phyloP scores from a whole-genome alignment of 148 eudicot species.

The Diospyros lotus region DNA sequence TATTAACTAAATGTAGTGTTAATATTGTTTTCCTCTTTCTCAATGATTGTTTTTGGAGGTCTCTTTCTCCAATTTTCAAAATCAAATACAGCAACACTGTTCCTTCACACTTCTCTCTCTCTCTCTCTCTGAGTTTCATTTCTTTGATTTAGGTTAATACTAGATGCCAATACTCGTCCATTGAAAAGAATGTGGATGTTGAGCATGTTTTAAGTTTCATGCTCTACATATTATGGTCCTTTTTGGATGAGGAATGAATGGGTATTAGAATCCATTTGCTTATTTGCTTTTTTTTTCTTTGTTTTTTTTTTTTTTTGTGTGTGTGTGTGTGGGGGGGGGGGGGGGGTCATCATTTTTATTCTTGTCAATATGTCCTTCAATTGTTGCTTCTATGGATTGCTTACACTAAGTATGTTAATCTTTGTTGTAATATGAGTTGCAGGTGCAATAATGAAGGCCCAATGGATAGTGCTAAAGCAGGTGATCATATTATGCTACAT shows the following conservation, averaged over 20 bases:
- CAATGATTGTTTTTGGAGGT: neutral
- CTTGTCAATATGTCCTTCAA: neutral
- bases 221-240: neutral
- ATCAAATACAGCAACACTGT: no score
- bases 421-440: conserved; percentile 16
- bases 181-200: no score
- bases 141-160: neutral
- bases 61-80: neutral
- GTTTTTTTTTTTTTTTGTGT: no score
- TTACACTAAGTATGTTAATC: neutral
- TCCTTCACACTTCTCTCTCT: no score
- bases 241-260: neutral
- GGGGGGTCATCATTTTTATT: neutral
- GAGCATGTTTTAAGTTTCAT: no score
- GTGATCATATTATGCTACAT: conserved; percentile 39
- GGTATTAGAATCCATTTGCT: neutral
- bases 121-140: no score
- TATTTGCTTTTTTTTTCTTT: neutral
- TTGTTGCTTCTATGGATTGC: conserved; percentile 1
- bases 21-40: no score
- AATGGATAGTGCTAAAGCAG: conserved; percentile 28
- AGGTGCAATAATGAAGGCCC: conserved; percentile 33
- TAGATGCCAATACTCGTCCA: neutral
- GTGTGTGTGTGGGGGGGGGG: neutral
- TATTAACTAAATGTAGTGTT: no score